Base-by-base conservation (phyloP, 257 asterid species). In the Fraxinus cuspidata region DNA sequence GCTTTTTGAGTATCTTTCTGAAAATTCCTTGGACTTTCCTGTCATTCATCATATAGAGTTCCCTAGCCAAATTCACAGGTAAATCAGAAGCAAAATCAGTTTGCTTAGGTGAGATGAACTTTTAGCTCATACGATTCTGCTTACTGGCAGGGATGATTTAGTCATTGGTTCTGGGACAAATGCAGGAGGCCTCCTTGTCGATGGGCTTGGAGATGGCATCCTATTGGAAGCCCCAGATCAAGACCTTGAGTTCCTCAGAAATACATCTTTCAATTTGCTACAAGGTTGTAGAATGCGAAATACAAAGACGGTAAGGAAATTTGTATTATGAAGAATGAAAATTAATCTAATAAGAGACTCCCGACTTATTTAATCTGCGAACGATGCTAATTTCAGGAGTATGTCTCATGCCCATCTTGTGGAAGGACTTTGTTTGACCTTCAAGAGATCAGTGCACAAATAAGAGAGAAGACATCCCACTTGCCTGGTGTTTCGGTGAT, bases 211-310 rank as follows among this genome's bases (percentile, higher is more conserved):
- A 67, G 99, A 96, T 78, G 99, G 99, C 44, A 40, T 96, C 81
- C 84, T 96, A 79, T 70, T 96, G 80, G 99, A 96, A 83, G 96
- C 98, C 78, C 94, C 88, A 4, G 97, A 85, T 71, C 94, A 93
- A 76, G 99, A 90, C 80, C 87, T 89, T 44, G 97, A 96, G 21
- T 93, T 96, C 86, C 87, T 96, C 0, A 86, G 99, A 72, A 80
- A 93, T 53, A 96, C 99, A 18, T 96, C 99, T 23, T 93, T 96
- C 91, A 96, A 96, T 83, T 82, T 96, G 86, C 91, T 96, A 65
- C 99, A 96, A 81, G 99, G 99, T 63, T 96, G 99, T 90, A 93
- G 98, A 86, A 93, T 96, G 99, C 85, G 99, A 77, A 96, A 96
- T 75, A 96, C 99, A 64, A 96, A 96, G 88, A 96, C 99, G 82